Base-by-base conservation (phyloP, 2,329 filamentous ascomycete species). In the Alternaria angustiovoidea region DNA sequence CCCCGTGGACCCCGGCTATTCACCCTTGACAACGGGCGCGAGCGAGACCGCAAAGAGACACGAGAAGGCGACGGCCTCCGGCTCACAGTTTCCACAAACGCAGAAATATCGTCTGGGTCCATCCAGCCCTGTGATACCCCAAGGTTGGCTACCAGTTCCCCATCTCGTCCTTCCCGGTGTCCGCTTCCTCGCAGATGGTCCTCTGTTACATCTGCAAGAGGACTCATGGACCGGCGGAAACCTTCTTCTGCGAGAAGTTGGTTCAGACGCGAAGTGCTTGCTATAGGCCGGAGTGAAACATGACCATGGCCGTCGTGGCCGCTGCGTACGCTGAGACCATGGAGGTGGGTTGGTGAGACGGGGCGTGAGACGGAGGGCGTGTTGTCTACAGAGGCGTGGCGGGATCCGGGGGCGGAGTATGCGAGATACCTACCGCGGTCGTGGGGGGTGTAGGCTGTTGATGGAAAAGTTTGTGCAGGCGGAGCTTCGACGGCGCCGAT, bases 321-420 rank as follows among this genome's bases (percentile, higher is more conserved):
- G 7, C 12, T 11, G 12, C 16, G 22, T 11, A 39, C 2, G 11
- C n/a, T 18, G 22, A 51, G 32, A 44, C 32, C 28, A 11, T 26
- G 26, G n/a, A 20, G 16, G 16, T 30, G n/a, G 16, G 26, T 22
- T 14, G 60, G 58, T 9, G 65, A 55, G 5, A 39, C 49, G 20
- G 28, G 30, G 30, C 43, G 60, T 7, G 54, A 62, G 7, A 7
- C 20, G 8, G 16, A 46, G 0, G 67, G 68, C 1, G 63, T 66
- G 14, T 63, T 62, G 14, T 59, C 38, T 32, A 61, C 54, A 0
- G 65, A 70, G 1, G 36, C 63, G 7, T 64, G 51, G 6, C 67
- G 62, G 11, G 68, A 71, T 8, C 62, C 71, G 5, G 74, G 74
- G 0, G 73, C 73, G 0, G 71, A 75, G 39, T 61, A 62, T 2